These are phyloP conservation scores for Cladosporium halotolerans DNA, from an alignment of 2,329 filamentous ascomycete genomes.

Conservation along the genomic window DNA sequence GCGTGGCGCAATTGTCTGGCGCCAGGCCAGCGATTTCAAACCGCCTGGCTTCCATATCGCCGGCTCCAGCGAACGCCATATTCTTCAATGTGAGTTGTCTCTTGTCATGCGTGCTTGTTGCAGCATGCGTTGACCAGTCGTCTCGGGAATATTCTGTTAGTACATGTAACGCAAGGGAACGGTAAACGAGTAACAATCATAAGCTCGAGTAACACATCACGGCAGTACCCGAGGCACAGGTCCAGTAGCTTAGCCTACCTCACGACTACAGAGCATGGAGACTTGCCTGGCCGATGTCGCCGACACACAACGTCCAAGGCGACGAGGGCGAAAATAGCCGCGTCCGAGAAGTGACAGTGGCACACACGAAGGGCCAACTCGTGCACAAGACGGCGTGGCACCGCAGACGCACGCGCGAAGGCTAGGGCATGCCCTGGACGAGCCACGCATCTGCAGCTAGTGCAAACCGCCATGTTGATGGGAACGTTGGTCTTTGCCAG, in stretches of 20 bases:
- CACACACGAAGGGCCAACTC: no score
- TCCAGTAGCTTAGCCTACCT: background rate
- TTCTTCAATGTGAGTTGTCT: background rate
- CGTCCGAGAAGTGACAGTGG: no score
- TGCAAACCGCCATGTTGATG: background rate
- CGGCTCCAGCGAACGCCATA: background rate
- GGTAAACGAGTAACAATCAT: background rate
- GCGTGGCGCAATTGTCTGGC: slow-evolving; percentile 20
- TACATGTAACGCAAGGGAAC: background rate
- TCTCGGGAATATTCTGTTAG: background rate
- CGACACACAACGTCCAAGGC: background rate
- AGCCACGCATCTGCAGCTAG: slow-evolving; percentile 6
- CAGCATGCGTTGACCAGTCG: no score
- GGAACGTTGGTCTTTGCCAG: background rate
- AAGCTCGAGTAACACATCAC: background rate
- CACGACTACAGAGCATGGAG: no score
- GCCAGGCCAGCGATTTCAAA: slow-evolving; percentile 22
- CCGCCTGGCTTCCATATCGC: background rate
- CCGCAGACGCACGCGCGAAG: no score
- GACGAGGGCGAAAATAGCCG: no score
- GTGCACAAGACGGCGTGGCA: background rate
- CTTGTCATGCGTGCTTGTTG: background rate
- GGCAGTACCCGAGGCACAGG: slow-evolving; percentile 3
- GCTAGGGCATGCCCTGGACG: background rate
- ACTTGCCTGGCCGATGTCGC: slow-evolving; percentile 5